Conservation (phyloP, 352 stramenopile genomes). For the Pythium phragmiticola region DNA sequence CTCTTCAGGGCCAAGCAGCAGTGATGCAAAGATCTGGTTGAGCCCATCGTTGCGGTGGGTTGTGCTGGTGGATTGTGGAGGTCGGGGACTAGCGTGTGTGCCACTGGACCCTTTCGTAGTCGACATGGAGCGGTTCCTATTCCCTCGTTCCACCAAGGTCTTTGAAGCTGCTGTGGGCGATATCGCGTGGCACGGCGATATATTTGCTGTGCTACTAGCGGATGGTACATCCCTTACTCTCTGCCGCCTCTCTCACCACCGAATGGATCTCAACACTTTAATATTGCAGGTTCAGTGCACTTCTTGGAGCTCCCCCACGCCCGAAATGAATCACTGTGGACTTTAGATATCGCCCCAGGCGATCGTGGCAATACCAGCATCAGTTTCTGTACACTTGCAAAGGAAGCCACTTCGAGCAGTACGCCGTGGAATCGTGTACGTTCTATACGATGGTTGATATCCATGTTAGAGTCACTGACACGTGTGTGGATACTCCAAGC, state of each 20-base stretch:
- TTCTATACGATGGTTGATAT: not conserved
- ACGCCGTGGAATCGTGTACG: not conserved
- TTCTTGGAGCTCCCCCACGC: slow-evolving; percentile 1
- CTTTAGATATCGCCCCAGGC: not conserved
- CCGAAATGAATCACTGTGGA: not conserved
- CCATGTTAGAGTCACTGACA: not conserved
- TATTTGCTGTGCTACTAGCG: slow-evolving; percentile 7
- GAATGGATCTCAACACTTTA: too few species aligned
- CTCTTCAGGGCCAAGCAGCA: not conserved
- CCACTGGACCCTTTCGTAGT: slow-evolving; percentile 6
- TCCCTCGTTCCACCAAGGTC: not conserved
- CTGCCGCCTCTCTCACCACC: too few species aligned
- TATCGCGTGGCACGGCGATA: slow-evolving; percentile 12
- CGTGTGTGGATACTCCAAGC: not conserved
- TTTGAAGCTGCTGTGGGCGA: slow-evolving; percentile 5
- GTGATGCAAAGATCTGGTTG: not conserved
- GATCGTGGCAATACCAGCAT: not conserved
- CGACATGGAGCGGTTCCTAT: not conserved
- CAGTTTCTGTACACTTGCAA: not conserved
- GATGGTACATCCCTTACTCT: slow-evolving; percentile 11
- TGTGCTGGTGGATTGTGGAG: not conserved
- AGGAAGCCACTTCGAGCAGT: not conserved
- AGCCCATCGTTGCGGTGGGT: slow-evolving; percentile 16
- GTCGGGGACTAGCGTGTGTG: not conserved
- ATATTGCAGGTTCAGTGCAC: slow-evolving; percentile 1